Evolutionary conservation across 495 filamentous ascomycete genomes (phyloP), one percentile per base, ranked within the genome.

Genomic region (Xylaria flabelliformis): DNA sequence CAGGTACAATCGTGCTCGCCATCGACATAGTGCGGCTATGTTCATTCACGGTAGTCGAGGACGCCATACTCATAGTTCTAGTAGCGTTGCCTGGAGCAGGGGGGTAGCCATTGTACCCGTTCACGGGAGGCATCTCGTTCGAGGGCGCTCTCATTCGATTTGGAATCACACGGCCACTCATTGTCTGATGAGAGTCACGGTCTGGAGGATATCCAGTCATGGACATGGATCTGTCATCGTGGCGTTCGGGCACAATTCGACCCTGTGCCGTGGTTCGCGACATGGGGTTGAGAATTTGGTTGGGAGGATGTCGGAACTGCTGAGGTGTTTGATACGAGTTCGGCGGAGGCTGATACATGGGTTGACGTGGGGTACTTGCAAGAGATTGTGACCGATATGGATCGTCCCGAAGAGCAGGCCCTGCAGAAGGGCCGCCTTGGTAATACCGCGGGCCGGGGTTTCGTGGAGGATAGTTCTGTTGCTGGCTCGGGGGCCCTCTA

Each of bases 201-300:
- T 95, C 93, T 19, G 83, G 80, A 29, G 91, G 86, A 78, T 97
- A 97, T 3, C 92, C 92, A 19, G 91, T 94, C 90, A 99, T 90
- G 36, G 95, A 97, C 96, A 98, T 98, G 63, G 96, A 90, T 63
- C 97, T 88, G 77, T 98, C 95, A 77, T 98, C 91, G 77, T 96
- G 92, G 62, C 94, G 89, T 74, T 97, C 95, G 8, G 97, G 97
- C 1, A 99, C 93, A 34, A 94, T 82, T 64, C 97, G 88, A 19
- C 97, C 97, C 79, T 97, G 93, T 2, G 93, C 93, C 29, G 95
- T 97, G 36, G 94, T 98, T 77, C 94, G 88, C 21, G 83, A 78
- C 71, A 73, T 73, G 8, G 44, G 93, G 90, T 67, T 84, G 78
- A 26, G 84, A 79, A 24, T 74, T 83, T 84, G 70, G 81, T 96